Conservation (phyloP, 805 yeast genomes). For the Blastobotrys parvus region DNA sequence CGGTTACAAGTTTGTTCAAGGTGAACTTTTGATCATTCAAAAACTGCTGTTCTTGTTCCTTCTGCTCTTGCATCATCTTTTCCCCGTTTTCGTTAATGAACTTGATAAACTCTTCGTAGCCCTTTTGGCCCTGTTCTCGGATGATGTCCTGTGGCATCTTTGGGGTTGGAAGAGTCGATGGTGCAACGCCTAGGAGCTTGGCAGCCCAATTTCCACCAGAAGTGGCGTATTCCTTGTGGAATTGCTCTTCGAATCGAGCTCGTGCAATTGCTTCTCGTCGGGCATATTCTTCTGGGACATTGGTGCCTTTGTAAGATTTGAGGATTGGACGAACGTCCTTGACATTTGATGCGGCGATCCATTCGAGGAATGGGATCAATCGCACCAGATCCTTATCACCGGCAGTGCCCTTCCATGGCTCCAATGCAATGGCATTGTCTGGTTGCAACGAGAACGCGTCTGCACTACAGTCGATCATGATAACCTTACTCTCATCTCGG, state of each 20-base stretch:
- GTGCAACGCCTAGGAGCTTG: slow-evolving; percentile 55
- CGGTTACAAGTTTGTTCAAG: slow-evolving; percentile 74
- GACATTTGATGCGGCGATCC: slow-evolving; percentile 77
- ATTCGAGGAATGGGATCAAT: slow-evolving; percentile 89
- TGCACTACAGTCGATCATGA: slow-evolving; percentile 70
- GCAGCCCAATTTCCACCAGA: slow-evolving; percentile 38
- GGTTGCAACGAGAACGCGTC: slow-evolving; percentile 76
- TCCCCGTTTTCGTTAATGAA: slow-evolving; percentile 74
- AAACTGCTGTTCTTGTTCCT: slow-evolving; percentile 52
- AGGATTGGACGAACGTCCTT: slow-evolving; percentile 87
- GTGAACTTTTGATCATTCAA: slow-evolving; percentile 78
- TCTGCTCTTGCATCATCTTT: slow-evolving; percentile 41
- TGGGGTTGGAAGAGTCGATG: slow-evolving; percentile 41
- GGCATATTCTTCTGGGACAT: slow-evolving; percentile 72
- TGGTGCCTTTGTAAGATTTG: slow-evolving; percentile 58
- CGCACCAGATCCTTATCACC: slow-evolving; percentile 69
- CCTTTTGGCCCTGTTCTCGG: slow-evolving; percentile 87
- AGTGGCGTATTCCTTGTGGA: slow-evolving; percentile 36
- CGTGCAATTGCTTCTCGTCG: slow-evolving; percentile 71
- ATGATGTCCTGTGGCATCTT: slow-evolving; percentile 81
- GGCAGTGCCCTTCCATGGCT: slow-evolving; percentile 78
- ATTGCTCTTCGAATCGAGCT: slow-evolving; percentile 40
- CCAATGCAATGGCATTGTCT: slow-evolving; percentile 81
- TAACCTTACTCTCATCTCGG: slow-evolving; percentile 77
- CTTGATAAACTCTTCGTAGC: slow-evolving; percentile 74